A percentile compares a stretch with the other conserved stretches of the same genome.
These are phyloP conservation scores for Aspergillus avenaceus DNA, from an alignment of 495 filamentous ascomycete genomes.

Conservation along the genomic window DNA sequence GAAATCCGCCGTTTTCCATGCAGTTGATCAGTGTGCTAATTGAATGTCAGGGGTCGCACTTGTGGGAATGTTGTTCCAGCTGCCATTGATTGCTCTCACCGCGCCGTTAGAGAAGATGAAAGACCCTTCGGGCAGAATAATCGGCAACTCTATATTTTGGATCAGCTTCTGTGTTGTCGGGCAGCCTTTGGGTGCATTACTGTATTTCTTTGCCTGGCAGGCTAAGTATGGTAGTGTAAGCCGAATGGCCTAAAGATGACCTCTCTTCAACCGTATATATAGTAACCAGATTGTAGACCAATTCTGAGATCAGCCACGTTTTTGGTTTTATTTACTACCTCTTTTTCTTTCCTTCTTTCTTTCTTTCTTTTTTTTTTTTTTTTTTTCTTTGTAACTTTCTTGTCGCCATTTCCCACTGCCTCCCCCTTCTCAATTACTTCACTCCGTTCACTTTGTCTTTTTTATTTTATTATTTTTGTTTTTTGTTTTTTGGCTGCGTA, in stretches of 20 bases:
- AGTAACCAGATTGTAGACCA: not conserved
- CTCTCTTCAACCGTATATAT: not conserved
- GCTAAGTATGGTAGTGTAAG: conserved; percentile 86
- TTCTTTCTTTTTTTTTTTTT: too few species aligned
- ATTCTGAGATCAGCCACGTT: not conserved
- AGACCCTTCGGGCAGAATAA: conserved; percentile 63
- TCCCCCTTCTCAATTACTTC: too few species aligned
- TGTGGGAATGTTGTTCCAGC: conserved; percentile 85
- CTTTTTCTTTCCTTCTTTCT: too few species aligned
- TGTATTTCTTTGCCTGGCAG: conserved; percentile 99
- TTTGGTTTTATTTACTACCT: not conserved
- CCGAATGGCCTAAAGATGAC: conserved; percentile 14
- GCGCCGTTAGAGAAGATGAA: conserved; percentile 72
- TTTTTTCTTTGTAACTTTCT: too few species aligned
- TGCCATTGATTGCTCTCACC: conserved; percentile 82
- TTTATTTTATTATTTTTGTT: too few species aligned
- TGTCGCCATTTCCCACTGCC: too few species aligned
- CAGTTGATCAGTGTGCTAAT: conserved; percentile 9
- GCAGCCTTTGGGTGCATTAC: conserved; percentile 81
- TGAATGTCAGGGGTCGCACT: conserved; percentile 71
- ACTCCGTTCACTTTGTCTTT: too few species aligned
- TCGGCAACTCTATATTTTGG: conserved; percentile 96
- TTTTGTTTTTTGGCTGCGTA: too few species aligned
- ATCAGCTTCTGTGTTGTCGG: conserved; percentile 89
- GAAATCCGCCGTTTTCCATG: not conserved